Percentiles rank a stretch among this genome's conserved stretches.
Evolutionary conservation across 768 basidiomycete species (phyloP).

Genomic region (Boletus sp.): DNA sequence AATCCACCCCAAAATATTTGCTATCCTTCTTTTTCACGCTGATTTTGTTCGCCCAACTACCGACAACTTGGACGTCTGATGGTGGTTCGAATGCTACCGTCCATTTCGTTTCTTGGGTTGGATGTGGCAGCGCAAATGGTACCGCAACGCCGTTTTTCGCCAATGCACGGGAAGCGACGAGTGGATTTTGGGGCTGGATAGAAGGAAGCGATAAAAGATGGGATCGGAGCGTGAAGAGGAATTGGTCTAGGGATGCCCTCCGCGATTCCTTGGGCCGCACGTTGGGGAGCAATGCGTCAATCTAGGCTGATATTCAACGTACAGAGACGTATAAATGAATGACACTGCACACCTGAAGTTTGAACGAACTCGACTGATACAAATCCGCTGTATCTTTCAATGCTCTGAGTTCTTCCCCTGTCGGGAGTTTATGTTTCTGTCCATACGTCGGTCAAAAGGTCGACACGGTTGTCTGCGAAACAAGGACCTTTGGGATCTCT

Average conservation of each 20-base stretch:
- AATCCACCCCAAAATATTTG: constrained; percentile 65
- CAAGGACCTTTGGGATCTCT: constrained; percentile 17
- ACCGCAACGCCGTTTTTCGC: constrained; percentile 57
- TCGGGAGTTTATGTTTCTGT: constrained; percentile 50
- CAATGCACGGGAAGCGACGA: constrained; percentile 57
- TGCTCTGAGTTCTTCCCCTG: constrained; percentile 64
- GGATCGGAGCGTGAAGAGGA: constrained; percentile 66
- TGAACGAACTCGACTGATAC: constrained; percentile 78
- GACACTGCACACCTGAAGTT: constrained; percentile 65
- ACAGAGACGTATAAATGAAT: neutral
- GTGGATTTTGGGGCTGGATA: constrained; percentile 59
- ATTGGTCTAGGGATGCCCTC: constrained; percentile 59
- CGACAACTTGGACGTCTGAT: constrained; percentile 70
- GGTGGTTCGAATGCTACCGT: constrained; percentile 81
- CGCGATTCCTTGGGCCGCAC: constrained; percentile 60
- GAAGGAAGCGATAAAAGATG: constrained; percentile 60
- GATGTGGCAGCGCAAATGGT: constrained; percentile 67
- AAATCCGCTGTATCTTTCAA: constrained; percentile 76
- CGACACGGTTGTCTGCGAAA: neutral
- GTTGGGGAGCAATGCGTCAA: constrained; percentile 78
- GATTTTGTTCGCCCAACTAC: constrained; percentile 83
- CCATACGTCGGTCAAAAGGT: neutral
- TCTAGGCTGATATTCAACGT: constrained; percentile 42
- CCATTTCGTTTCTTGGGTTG: constrained; percentile 83
- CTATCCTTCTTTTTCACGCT: constrained; percentile 71